phyloP scores from a whole-genome alignment of 2,329 filamentous ascomycete genomes.

The Epichloe sp. region DNA sequence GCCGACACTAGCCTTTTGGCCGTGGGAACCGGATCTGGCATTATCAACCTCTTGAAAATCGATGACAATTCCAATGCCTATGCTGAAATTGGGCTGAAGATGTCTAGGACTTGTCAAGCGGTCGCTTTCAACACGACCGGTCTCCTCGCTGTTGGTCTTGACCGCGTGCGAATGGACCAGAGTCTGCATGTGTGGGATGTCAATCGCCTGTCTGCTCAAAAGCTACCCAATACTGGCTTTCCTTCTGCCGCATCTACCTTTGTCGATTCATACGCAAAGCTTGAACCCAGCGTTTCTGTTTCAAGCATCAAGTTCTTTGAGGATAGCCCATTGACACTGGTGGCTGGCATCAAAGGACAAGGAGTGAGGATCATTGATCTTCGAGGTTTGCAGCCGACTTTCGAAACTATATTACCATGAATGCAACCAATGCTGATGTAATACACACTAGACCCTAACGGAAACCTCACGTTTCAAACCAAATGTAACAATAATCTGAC shows the following conservation, averaged over 20 bases:
- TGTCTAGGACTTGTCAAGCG: constrained; percentile 66
- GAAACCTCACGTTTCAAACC: constrained; percentile 47
- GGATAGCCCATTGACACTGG: constrained; percentile 59
- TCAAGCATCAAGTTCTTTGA: constrained; percentile 75
- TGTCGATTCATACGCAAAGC: constrained; percentile 42
- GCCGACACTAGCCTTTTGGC: constrained; percentile 53
- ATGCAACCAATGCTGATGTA: neutral
- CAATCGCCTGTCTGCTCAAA: constrained; percentile 42
- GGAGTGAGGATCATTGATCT: constrained; percentile 68
- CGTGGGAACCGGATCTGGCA: constrained; percentile 61
- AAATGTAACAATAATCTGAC: constrained; percentile 59
- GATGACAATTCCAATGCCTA: constrained; percentile 56
- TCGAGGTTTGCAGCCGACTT: constrained; percentile 39
- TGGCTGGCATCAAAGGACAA: constrained; percentile 63
- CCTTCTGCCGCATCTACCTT: constrained; percentile 33
- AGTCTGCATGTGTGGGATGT: constrained; percentile 77
- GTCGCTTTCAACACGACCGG: constrained; percentile 65
- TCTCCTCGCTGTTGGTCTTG: constrained; percentile 64
- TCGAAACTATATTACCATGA: neutral
- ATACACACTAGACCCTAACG: constrained; percentile 30
- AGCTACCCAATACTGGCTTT: constrained; percentile 35
- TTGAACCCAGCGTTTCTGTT: constrained; percentile 59
- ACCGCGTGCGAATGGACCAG: constrained; percentile 68
- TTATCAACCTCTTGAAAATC: constrained; percentile 61
- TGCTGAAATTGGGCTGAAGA: constrained; percentile 56